Evolutionary conservation across 345 rosid species (phyloP).

Genomic region (Pugionium dolabratum): DNA sequence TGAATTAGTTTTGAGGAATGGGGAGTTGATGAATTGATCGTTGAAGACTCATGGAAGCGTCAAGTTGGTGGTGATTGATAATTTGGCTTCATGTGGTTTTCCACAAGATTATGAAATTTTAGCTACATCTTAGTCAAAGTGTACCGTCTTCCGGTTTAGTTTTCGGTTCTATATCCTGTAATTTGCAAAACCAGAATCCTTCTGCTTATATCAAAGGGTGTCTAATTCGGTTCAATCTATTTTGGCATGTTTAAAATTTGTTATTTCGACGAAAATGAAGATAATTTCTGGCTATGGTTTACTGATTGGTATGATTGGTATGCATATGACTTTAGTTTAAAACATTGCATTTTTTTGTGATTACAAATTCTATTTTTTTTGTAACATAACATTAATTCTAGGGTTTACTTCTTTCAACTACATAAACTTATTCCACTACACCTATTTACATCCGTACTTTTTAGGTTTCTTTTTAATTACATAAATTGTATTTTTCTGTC

Average conservation of each 20-base stretch:
- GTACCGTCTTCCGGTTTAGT: neutral
- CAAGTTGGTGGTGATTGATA: conserved; percentile 86
- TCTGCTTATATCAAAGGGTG: neutral
- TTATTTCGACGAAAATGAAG: no score
- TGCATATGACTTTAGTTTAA: no score
- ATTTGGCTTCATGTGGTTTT: neutral
- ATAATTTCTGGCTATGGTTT: no score
- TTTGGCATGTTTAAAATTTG: neutral
- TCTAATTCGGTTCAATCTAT: neutral
- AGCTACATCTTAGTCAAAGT: neutral
- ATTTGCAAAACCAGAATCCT: neutral
- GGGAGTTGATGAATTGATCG: conserved; percentile 89
- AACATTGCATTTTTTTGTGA: no score
- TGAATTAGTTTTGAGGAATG: conserved; percentile 70
- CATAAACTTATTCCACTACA: no score
- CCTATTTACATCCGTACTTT: no score
- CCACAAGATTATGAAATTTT: neutral
- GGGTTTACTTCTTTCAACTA: no score
- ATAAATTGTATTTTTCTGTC: no score
- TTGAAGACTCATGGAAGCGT: conserved; percentile 94
- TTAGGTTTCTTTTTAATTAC: no score
- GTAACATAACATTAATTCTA: no score
- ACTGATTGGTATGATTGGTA: no score
- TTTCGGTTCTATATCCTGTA: neutral
- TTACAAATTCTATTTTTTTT: no score